Conservation (phyloP, 2,329 filamentous ascomycete genomes). For the Taxawa tesnikishii region DNA sequence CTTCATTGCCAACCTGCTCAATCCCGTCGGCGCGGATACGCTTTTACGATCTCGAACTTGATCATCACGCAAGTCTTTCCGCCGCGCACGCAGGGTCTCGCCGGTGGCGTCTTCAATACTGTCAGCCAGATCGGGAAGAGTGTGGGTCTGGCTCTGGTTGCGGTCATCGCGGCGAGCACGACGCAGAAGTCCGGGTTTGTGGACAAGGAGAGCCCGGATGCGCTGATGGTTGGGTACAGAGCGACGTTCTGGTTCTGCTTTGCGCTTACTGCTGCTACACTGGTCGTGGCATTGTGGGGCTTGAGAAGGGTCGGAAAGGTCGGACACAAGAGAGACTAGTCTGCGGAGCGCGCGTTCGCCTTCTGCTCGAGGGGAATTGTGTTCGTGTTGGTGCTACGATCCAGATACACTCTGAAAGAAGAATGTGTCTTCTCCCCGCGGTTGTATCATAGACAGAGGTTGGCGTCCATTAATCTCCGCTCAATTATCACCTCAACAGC, state of each 20-base stretch:
- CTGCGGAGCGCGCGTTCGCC: no score
- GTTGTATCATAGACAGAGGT: no score
- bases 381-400: no score
- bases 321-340: conserved; percentile 29
- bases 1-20: conserved; percentile 31
- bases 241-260: conserved; percentile 32
- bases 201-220: conserved; percentile 20
- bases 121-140: conserved; percentile 29
- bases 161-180: conserved; percentile 22
- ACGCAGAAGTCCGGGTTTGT: conserved; percentile 10
- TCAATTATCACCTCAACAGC: no score
- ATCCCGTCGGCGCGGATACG: conserved; percentile 29
- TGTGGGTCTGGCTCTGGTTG: conserved; percentile 25
- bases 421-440: no score
- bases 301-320: conserved; percentile 31
- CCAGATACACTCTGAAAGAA: no score
- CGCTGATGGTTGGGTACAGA: conserved; percentile 28
- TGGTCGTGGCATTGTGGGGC: conserved; percentile 24
- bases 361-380: no score
- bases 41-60: conserved; percentile 32
- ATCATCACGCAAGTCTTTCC: conserved; percentile 31
- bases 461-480: no score
- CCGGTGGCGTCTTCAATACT: conserved; percentile 34
- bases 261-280: conserved; percentile 18
- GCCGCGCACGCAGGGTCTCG: conserved; percentile 27